Evolutionary conservation across 805 yeast genomes (phyloP).

Genomic region (Saturnispora diversa): DNA sequence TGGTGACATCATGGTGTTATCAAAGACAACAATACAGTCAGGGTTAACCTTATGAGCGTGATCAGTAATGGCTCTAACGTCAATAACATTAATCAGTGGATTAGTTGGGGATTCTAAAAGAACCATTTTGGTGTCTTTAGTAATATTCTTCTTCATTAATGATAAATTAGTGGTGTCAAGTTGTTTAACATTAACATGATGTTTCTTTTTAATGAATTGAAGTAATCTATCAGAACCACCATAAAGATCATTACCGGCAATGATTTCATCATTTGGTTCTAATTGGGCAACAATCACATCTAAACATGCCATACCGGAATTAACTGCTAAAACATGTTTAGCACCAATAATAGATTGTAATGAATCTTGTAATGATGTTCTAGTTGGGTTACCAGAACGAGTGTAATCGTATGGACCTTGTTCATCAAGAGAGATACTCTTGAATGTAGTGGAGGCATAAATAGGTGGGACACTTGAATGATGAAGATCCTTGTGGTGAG

Average conservation of each 20-base stretch:
- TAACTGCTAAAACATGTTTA: constrained; percentile 68
- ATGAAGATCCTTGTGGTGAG: constrained; percentile 58
- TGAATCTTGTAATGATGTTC: constrained; percentile 72
- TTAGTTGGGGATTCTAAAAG: constrained; percentile 90
- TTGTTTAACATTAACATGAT: constrained; percentile 60
- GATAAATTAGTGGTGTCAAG: constrained; percentile 73
- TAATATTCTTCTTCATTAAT: constrained; percentile 49
- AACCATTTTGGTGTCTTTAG: constrained; percentile 59
- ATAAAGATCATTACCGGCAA: constrained; percentile 91
- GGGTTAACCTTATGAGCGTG: constrained; percentile 64
- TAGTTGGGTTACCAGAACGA: constrained; percentile 89
- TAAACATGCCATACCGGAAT: constrained; percentile 88
- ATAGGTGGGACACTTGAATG: constrained; percentile 81
- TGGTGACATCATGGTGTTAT: constrained; percentile 97
- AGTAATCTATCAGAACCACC: constrained; percentile 90
- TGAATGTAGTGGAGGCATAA: constrained; percentile 92
- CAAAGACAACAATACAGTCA: constrained; percentile 69
- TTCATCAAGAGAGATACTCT: constrained; percentile 61
- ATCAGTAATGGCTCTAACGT: constrained; percentile 57
- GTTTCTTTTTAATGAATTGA: constrained; percentile 57
- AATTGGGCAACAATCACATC: constrained; percentile 69
- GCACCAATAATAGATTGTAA: constrained; percentile 74
- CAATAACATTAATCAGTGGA: constrained; percentile 83
- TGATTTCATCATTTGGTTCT: constrained; percentile 78
- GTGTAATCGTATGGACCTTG: constrained; percentile 64